Evolutionary conservation across 768 basidiomycete species (phyloP), one percentile per base, ranked within the genome.

Genomic region (Cystofilobasidium capitatum): DNA sequence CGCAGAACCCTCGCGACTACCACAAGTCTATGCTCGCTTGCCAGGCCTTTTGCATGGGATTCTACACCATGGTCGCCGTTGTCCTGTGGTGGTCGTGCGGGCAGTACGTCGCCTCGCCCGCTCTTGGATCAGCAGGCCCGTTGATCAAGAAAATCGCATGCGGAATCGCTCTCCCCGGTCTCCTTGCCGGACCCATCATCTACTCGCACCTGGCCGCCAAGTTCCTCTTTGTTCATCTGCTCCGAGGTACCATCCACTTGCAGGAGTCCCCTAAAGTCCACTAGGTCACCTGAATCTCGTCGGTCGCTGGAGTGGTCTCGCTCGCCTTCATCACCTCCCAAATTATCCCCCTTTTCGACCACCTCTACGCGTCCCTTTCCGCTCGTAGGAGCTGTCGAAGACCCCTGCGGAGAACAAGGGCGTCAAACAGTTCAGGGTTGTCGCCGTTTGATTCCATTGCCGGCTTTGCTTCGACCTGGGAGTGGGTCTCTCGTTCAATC

Each of bases 61-160:
- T 70, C 36, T 72, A 71, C 69, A 54, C 70, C 22, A 67, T 61
- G 16, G 60, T 57, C 5, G 65, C 37, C 57, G 51, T 70, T 44
- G 60, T 66, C 29, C 60, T 61, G 35, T 66, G 58, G n/a, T n/a
- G 26, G 45, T 75, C 67, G 42, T 72, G 70, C 64, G 73, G 64
- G 37, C 26, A 58, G 40, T 65, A 59, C 45, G 70, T 77, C 66
- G 72, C 77, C 29, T 74, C 73, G 0, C 77, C 77, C 16, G 76
- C 77, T 37, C 72, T 77, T 3, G 74, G 76, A 1, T 72, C 71
- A 3, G 77, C 76, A 17, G 76, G 77, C 13, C 59, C 71, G 0
- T 40, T 76, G 2, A 59, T 76, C 58, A 73, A 74, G 63, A 73
- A 73, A 65, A 69, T 77, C 58, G 71, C 71, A 33, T 77, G 71